phyloP scores from a whole-genome alignment of 192 early-diverging fungal species.

The Entomortierella lignicola region DNA sequence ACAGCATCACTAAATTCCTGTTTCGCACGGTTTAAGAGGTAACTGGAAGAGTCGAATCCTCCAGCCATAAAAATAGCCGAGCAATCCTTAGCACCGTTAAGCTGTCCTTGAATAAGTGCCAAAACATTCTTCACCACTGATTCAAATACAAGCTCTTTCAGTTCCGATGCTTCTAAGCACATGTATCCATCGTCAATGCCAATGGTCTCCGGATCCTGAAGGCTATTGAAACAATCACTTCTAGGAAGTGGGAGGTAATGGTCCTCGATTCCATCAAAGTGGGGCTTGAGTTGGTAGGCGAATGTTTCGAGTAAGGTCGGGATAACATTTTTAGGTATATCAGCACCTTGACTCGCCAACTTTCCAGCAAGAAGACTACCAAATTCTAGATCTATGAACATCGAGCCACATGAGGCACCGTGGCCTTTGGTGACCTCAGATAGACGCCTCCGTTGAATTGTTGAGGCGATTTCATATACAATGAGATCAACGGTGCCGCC shows the following conservation, averaged over 20 bases:
- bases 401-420: conserved; percentile 55
- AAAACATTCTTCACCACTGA: conserved; percentile 50
- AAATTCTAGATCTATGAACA: conserved; percentile 57
- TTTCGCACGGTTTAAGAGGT: conserved; percentile 47
- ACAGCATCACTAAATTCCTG: conserved; percentile 47
- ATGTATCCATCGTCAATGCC: conserved; percentile 24
- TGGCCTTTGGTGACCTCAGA: conserved; percentile 58
- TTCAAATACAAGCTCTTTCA: conserved; percentile 42
- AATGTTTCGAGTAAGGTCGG: conserved; percentile 11
- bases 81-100: conserved; percentile 18
- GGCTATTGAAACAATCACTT: conserved; percentile 1
- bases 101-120: conserved; percentile 53
- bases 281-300: conserved; percentile 26
- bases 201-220: conserved; percentile 5
- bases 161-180: conserved; percentile 13
- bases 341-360: conserved; percentile 29
- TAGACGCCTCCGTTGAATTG: conserved; percentile 24
- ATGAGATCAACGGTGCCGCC: conserved; percentile 48
- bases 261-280: conserved; percentile 24
- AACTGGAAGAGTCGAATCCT: conserved; percentile 56
- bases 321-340: conserved; percentile 23
- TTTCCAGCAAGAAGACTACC: conserved; percentile 34
- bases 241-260: conserved; percentile 8
- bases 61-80: conserved; percentile 56
- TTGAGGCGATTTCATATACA: conserved; percentile 50